Conservation (phyloP, 768 basidiomycete species). For the Termitomyces sp. region DNA sequence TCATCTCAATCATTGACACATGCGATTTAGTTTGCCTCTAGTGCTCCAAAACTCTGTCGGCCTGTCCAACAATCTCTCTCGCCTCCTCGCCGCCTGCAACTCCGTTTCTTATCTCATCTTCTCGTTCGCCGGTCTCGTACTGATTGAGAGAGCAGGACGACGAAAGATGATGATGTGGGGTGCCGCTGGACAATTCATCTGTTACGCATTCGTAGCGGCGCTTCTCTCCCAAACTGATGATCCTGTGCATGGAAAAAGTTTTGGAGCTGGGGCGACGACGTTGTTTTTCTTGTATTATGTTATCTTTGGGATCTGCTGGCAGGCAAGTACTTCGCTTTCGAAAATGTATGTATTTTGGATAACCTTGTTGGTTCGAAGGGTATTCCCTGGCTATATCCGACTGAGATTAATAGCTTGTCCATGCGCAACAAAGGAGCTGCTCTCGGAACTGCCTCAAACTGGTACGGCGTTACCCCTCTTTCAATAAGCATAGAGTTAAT, state of each 20-base stretch:
- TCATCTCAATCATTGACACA: neutral
- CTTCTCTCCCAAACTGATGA: conserved; percentile 35
- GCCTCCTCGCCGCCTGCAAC: conserved; percentile 50
- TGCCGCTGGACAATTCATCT: conserved; percentile 46
- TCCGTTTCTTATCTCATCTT: conserved; percentile 48
- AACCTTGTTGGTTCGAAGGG: conserved; percentile 26
- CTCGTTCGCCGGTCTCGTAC: conserved; percentile 41
- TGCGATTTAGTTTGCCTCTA: conserved; percentile 28
- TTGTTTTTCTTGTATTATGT: conserved; percentile 52
- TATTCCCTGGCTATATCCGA: conserved; percentile 49
- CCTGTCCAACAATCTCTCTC: conserved; percentile 44
- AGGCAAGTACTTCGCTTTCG: conserved; percentile 26
- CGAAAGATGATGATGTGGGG: conserved; percentile 54
- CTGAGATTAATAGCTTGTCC: conserved; percentile 47
- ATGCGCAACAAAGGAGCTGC: conserved; percentile 52
- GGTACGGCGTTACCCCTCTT: conserved; percentile 23
- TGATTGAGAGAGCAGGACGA: conserved; percentile 47
- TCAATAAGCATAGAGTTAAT: neutral
- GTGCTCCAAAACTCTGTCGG: conserved; percentile 51
- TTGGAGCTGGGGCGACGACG: conserved; percentile 41
- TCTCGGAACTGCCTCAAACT: conserved; percentile 45
- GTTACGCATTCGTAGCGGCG: conserved; percentile 41
- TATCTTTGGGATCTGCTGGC: conserved; percentile 52
- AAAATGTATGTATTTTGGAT: neutral
- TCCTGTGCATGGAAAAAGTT: conserved; percentile 28